Conservation (phyloP, 306 rosid species). For the Herpetospermum pedunculosum region DNA sequence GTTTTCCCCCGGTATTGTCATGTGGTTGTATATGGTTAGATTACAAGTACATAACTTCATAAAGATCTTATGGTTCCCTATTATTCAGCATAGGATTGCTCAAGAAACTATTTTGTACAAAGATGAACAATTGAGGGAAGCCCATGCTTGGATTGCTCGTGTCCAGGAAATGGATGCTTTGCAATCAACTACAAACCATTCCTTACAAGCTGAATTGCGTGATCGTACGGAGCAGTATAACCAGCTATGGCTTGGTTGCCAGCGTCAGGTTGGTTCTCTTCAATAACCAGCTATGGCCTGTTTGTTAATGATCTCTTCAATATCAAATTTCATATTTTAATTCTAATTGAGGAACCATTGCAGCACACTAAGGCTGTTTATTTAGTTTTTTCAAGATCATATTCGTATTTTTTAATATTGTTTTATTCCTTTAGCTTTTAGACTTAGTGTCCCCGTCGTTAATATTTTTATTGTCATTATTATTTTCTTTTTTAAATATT, state of each 20-base stretch:
- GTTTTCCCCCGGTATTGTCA: background rate
- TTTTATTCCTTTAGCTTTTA: background rate
- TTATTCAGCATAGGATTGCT: constrained; percentile 82
- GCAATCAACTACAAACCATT: constrained; percentile 73
- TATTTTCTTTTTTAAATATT: constrained; percentile 18
- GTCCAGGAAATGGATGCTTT: constrained; percentile 89
- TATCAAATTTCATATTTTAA: background rate
- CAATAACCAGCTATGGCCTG: constrained; percentile 93
- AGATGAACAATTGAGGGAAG: constrained; percentile 89
- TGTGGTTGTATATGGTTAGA: background rate
- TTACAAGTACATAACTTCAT: background rate
- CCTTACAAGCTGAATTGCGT: constrained; percentile 78
- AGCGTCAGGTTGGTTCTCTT: constrained; percentile 67
- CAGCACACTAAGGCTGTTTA: background rate
- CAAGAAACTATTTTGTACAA: constrained; percentile 75
- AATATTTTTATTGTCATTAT: background rate
- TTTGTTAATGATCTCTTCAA: constrained; percentile 15
- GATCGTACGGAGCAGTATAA: constrained; percentile 90
- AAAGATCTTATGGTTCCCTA: constrained; percentile 7
- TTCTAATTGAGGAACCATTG: background rate
- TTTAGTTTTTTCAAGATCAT: background rate
- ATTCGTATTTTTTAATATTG: background rate
- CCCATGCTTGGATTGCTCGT: constrained; percentile 88
- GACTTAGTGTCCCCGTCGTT: background rate
- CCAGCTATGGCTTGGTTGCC: constrained; percentile 90